phyloP scores from a whole-genome alignment of 306 rosid genomes.

The Begonia loranthoides region DNA sequence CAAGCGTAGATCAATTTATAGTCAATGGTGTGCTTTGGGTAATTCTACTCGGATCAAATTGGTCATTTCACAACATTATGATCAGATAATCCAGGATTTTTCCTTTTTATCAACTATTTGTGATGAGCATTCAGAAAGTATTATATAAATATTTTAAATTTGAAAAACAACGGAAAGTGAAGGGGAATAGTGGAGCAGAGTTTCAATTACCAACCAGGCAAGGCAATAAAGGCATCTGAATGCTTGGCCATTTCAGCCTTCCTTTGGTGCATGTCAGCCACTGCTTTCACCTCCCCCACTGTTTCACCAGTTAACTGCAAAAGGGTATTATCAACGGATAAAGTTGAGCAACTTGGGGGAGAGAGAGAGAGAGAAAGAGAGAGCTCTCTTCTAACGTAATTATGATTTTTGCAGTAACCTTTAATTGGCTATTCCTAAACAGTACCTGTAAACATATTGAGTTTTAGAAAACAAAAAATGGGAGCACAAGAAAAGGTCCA shows the following conservation, averaged over 20 bases:
- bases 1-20: no score
- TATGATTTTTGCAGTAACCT: conserved; percentile 6
- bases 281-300: conserved; percentile 95
- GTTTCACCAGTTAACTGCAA: conserved; percentile 92
- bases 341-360: neutral
- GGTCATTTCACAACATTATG: no score
- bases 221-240: conserved; percentile 97
- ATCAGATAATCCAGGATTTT: no score
- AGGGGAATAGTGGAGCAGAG: neutral
- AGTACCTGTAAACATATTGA: neutral
- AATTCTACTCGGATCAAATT: no score
- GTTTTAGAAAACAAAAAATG: conserved; percentile 2
- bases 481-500: conserved; percentile 5
- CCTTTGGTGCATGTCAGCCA: conserved; percentile 98
- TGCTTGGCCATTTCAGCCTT: conserved; percentile 96
- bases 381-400: conserved; percentile 11
- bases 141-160: neutral
- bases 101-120: no score
- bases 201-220: conserved; percentile 57
- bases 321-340: conserved; percentile 3
- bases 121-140: neutral
- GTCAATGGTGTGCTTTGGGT: no score
- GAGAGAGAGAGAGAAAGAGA: conserved; percentile 7
- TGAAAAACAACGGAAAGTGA: neutral
- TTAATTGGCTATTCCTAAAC: conserved; percentile 7